A percentile compares a stretch with the other conserved stretches of the same genome.
Evolutionary conservation across 2,329 filamentous ascomycete genomes (phyloP).

Genomic region (Fonsecaea erecta): DNA sequence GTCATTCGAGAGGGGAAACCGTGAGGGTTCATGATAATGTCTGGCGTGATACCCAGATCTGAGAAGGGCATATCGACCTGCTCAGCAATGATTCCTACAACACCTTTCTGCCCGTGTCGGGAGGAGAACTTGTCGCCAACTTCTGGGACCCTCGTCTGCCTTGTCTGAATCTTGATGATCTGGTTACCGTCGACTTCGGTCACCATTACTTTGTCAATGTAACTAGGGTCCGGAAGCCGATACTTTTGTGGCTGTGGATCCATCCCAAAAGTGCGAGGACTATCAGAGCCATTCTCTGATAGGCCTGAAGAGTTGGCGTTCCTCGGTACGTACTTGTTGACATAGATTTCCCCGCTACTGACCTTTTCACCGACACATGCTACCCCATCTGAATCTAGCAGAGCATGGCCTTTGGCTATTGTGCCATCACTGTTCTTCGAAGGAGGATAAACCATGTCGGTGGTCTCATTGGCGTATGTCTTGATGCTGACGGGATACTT

Average conservation of each 20-base stretch:
- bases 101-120: constrained; percentile 96
- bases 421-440: constrained; percentile 55
- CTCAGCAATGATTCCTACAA: constrained; percentile 93
- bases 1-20: constrained; percentile 99
- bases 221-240: constrained; percentile 79
- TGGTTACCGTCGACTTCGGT: constrained; percentile 83
- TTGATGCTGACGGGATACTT: constrained; percentile 88
- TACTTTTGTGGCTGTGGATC: constrained; percentile 63
- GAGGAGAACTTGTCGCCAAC: constrained; percentile 99
- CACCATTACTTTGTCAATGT: constrained; percentile 96
- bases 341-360: constrained; percentile 78
- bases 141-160: constrained; percentile 94
- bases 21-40: constrained; percentile 99
- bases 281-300: constrained; percentile 62
- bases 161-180: constrained; percentile 89
- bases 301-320: constrained; percentile 76
- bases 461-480: constrained; percentile 81
- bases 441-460: constrained; percentile 64
- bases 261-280: constrained; percentile 19
- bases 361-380: constrained; percentile 84
- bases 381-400: constrained; percentile 83
- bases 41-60: constrained; percentile 86
- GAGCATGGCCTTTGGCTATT: constrained; percentile 68
- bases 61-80: constrained; percentile 97
- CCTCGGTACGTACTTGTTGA: constrained; percentile 85